Percentiles rank a stretch among this genome's conserved stretches.
phyloP scores from a whole-genome alignment of 2,329 filamentous ascomycete species.

The Pseudogymnoascus sp. region DNA sequence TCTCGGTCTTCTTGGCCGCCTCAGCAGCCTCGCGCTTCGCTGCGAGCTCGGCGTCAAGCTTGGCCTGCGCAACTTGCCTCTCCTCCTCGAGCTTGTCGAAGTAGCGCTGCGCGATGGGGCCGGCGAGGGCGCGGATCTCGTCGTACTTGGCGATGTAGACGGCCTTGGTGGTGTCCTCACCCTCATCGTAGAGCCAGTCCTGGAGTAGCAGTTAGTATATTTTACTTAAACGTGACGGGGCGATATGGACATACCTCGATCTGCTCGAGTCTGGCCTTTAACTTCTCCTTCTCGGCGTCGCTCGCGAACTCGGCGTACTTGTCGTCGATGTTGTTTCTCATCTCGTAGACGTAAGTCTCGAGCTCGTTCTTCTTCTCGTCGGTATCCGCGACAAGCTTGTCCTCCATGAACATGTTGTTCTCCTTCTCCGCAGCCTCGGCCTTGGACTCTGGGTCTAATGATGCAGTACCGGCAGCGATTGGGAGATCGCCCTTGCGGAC shows the following conservation, averaged over 20 bases:
- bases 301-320: conserved; percentile 81
- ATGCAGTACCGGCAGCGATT: conserved; percentile 73
- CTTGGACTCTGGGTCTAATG: conserved; percentile 65
- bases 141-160: conserved; percentile 93
- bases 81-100: conserved; percentile 90
- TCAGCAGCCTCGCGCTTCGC: conserved; percentile 45
- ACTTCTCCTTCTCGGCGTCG: conserved; percentile 85
- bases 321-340: conserved; percentile 91
- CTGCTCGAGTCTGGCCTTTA: conserved; percentile 74
- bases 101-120: conserved; percentile 87
- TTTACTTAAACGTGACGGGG: not conserved
- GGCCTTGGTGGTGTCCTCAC: conserved; percentile 88
- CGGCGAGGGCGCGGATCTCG: conserved; percentile 84
- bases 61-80: conserved; percentile 69
- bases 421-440: conserved; percentile 71
- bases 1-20: conserved; percentile 45
- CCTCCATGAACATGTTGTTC: conserved; percentile 87
- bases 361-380: conserved; percentile 99
- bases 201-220: conserved; percentile 34
- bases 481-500: conserved; percentile 94
- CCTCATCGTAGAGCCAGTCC: conserved; percentile 98
- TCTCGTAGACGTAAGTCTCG: conserved; percentile 93
- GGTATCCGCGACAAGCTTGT: conserved; percentile 96
- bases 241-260: conserved; percentile 65
- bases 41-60: conserved; percentile 68